A percentile compares a stretch with the other conserved stretches of the same genome.
Evolutionary conservation across 345 rosid genomes (phyloP).

Genomic region (Pelargonium nanum): DNA sequence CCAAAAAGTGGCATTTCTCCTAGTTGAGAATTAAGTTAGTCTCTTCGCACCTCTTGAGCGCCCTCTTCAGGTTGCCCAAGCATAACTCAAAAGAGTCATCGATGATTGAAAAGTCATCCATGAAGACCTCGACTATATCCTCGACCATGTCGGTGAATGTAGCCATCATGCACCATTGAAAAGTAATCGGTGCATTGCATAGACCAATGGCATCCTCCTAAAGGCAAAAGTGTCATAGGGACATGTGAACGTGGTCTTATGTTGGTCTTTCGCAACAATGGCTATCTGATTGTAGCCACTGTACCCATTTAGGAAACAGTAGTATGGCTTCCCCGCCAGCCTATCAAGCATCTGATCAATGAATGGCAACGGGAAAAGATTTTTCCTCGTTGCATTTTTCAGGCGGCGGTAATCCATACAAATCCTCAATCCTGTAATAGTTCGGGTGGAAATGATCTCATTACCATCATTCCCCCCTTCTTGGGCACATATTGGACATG

Average conservation of each 20-base stretch:
- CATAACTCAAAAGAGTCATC: neutral
- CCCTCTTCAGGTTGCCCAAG: neutral
- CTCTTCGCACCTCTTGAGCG: neutral
- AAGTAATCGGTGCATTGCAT: neutral
- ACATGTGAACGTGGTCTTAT: neutral
- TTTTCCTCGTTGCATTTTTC: neutral
- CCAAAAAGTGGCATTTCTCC: neutral
- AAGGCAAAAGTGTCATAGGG: neutral
- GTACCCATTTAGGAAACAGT: neutral
- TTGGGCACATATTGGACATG: neutral
- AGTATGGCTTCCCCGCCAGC: neutral
- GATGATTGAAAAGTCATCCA: neutral
- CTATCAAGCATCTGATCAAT: neutral
- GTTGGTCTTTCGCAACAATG: neutral
- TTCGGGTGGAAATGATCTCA: neutral
- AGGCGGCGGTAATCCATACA: neutral
- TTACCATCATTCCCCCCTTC: neutral
- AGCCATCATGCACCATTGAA: neutral
- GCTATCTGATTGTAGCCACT: neutral
- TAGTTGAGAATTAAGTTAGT: neutral
- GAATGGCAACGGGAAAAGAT: neutral
- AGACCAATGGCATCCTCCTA: neutral
- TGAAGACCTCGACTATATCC: neutral
- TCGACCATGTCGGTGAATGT: neutral
- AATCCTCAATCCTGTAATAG: neutral